Conservation (phyloP, 768 basidiomycete genomes). For the Galerina marginata region DNA sequence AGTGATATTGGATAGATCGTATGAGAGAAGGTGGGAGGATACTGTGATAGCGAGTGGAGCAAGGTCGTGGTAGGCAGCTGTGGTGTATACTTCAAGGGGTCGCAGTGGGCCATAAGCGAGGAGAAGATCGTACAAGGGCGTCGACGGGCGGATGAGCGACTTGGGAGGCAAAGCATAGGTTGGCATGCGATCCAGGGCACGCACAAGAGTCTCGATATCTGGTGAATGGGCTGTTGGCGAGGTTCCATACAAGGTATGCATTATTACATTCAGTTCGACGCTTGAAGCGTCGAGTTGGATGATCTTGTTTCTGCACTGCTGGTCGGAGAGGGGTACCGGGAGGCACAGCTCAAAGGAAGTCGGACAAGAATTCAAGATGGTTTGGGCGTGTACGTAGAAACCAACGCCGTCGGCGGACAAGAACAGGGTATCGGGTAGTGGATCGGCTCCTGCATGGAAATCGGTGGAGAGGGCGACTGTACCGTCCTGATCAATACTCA, state of each 20-base stretch:
- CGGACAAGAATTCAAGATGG: too few relatives aligned
- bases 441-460: too few relatives aligned
- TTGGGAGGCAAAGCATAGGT: conserved; percentile 27
- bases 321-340: conserved; percentile 10
- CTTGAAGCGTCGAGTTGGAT: conserved; percentile 51
- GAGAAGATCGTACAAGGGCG: conserved; percentile 37
- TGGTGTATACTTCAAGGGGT: conserved; percentile 47
- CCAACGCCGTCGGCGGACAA: too few relatives aligned
- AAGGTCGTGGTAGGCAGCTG: conserved; percentile 41
- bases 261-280: conserved; percentile 54
- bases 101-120: conserved; percentile 37
- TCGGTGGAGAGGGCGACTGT: too few relatives aligned
- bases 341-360: conserved; percentile 34
- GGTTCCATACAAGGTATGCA: conserved; percentile 58
- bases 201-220: conserved; percentile 48
- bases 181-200: conserved; percentile 46
- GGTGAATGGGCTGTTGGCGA: conserved; percentile 59
- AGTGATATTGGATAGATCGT: conserved; percentile 37
- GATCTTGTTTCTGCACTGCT: conserved; percentile 33
- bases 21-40: conserved; percentile 46
- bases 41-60: conserved; percentile 42
- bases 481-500: too few relatives aligned
- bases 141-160: conserved; percentile 29
- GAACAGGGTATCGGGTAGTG: too few relatives aligned
- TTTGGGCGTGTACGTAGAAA: too few relatives aligned